Evolutionary conservation across 495 filamentous ascomycete species (phyloP), one percentile per base, ranked within the genome.

Genomic region (Sordaria brevicollis): DNA sequence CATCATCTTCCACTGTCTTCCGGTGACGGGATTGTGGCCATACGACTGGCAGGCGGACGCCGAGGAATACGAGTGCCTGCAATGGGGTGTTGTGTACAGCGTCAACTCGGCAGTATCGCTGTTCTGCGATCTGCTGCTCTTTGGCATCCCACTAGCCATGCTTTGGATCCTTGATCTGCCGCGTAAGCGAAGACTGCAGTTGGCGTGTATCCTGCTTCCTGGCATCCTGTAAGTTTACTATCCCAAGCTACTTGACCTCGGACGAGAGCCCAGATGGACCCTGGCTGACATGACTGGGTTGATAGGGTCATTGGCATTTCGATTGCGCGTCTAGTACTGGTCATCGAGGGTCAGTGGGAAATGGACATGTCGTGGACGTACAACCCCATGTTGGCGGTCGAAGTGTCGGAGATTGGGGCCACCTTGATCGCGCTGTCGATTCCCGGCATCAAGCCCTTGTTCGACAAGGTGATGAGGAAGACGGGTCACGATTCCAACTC

Each of bases 381-480:
- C 74, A 79, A 79, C 41, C 81, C 82, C 13, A 79, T 82, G 79
- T 71, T 84, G 6, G 81, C 75, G 13, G 74, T 84, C 65, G 82
- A 84, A 67, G 80, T 77, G 37, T 76, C 81, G 25, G 83, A 84
- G 54, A 78, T 84, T 15, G 82, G 81, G 13, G 72, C 77, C 11
- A 84, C 83, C 2, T 68, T 84, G 3, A 79, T 84, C 37, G 81
- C 83, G 4, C 76, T 84, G 25, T 84, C 83, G 0, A 76, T 83
- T 4, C 83, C 83, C 10, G 83, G 81, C 19, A 71, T 83, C 49
- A 83, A 83, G 65, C 80, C 81, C 9, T 69, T 83, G 35, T 81
- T 82, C 37, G 79, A 80, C 62, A 67, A 70, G 49, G 67, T 65
- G 19, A 25, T 73, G 36, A n/a, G 35, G 31, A 29, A 69, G 17